These are phyloP conservation scores for Backusella sp. DNA, from an alignment of 192 early-diverging fungal species.

Conservation along the genomic window DNA sequence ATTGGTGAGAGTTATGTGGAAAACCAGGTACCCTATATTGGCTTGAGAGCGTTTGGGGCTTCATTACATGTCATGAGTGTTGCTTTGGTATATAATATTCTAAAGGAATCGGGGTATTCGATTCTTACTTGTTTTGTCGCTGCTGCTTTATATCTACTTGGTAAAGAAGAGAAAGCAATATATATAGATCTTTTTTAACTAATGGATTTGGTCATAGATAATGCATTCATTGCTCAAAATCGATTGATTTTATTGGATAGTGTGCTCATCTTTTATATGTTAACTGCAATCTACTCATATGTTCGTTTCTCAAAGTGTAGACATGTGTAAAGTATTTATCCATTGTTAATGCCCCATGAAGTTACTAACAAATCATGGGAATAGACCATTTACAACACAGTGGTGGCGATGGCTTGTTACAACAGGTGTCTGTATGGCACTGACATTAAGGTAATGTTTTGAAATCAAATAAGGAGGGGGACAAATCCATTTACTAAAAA, in stretches of 20 bases:
- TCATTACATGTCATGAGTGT: slow-evolving; percentile 74
- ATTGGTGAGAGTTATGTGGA: slow-evolving; percentile 90
- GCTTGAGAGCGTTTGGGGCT: slow-evolving; percentile 78
- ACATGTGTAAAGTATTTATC: slow-evolving; percentile 24
- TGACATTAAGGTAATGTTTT: slow-evolving; percentile 45
- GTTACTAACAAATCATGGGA: slow-evolving; percentile 4
- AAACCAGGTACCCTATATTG: slow-evolving; percentile 89
- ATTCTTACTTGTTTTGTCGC: slow-evolving; percentile 70
- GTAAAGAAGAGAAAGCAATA: slow-evolving; percentile 36
- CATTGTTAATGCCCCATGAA: neutral
- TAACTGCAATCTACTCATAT: slow-evolving; percentile 81
- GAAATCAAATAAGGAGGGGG: neutral
- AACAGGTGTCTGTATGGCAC: slow-evolving; percentile 81
- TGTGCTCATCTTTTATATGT: slow-evolving; percentile 91
- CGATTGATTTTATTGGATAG: slow-evolving; percentile 93
- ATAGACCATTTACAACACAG: slow-evolving; percentile 65
- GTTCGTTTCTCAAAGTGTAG: slow-evolving; percentile 79
- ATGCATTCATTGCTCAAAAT: slow-evolving; percentile 85
- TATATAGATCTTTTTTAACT: neutral
- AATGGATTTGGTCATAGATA: slow-evolving; percentile 50
- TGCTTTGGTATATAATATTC: slow-evolving; percentile 76
- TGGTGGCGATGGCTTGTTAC: slow-evolving; percentile 90
- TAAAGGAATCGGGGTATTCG: slow-evolving; percentile 87
- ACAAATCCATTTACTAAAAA: neutral
- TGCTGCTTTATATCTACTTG: slow-evolving; percentile 80